These are phyloP conservation scores for Penstemon newberryi DNA, from an alignment of 257 asterid species.

Conservation along the genomic window DNA sequence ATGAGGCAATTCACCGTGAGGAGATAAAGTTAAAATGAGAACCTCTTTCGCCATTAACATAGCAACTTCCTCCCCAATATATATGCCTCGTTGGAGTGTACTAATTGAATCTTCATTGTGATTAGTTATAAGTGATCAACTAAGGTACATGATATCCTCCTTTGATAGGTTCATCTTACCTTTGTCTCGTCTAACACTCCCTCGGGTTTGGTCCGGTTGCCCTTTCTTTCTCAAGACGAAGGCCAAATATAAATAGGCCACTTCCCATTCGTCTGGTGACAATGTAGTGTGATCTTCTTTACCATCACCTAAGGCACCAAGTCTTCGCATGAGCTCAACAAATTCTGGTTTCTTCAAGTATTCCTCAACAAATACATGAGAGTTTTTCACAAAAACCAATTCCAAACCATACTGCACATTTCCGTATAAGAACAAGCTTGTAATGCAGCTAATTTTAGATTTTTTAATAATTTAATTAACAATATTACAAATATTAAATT, in stretches of 20 bases:
- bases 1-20: neutral
- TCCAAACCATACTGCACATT: conserved; percentile 74
- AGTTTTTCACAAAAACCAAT: conserved; percentile 78
- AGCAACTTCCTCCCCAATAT: neutral
- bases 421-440: conserved; percentile 22
- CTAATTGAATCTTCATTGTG: neutral
- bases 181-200: conserved; percentile 45
- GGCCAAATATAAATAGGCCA: conserved; percentile 79
- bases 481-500: conserved; percentile 6
- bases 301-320: conserved; percentile 93
- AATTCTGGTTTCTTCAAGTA: conserved; percentile 83
- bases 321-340: conserved; percentile 88
- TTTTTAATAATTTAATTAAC: neutral
- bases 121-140: conserved; percentile 24
- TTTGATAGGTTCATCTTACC: conserved; percentile 77
- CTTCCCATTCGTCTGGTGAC: conserved; percentile 97
- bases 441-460: neutral
- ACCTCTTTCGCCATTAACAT: conserved; percentile 11
- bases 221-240: conserved; percentile 91
- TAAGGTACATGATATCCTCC: conserved; percentile 58
- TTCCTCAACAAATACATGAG: conserved; percentile 83
- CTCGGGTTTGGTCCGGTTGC: conserved; percentile 49
- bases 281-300: conserved; percentile 85
- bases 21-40: neutral
- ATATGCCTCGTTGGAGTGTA: conserved; percentile 1